A percentile compares a stretch with the other conserved stretches of the same genome.
These are phyloP conservation scores for Paramecium biaurelia DNA, from an alignment of 73 alveolate genomes.

Conservation along the genomic window DNA sequence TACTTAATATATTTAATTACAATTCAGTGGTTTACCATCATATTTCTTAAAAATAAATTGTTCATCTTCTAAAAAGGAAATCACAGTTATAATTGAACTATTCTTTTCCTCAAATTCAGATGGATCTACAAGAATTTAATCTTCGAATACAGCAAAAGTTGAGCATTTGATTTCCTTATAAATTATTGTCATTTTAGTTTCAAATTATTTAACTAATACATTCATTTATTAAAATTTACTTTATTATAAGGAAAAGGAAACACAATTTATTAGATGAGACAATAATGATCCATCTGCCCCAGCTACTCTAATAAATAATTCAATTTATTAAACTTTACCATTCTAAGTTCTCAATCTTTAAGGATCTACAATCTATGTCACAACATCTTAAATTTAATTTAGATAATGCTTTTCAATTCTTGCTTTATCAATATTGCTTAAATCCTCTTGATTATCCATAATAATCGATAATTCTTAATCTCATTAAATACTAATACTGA, in stretches of 20 bases:
- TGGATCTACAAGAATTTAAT: background rate
- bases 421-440: background rate
- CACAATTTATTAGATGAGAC: background rate
- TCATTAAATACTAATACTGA: background rate
- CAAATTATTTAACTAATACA: background rate
- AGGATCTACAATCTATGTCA: background rate
- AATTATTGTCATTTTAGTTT: background rate
- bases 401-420: constrained; percentile 6
- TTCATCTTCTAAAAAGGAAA: background rate
- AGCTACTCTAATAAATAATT: background rate
- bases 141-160: background rate
- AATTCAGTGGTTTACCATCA: background rate
- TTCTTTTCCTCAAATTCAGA: background rate
- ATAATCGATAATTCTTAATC: background rate
- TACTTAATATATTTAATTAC: background rate
- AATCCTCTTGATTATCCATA: background rate
- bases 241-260: background rate
- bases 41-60: background rate
- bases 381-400: background rate
- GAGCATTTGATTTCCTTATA: background rate
- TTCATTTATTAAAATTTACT: background rate
- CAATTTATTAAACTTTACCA: background rate
- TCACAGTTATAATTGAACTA: background rate
- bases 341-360: background rate
- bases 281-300: background rate